phyloP scores from a whole-genome alignment of 148 eudicot genomes.

The Talinum fruticosum region DNA sequence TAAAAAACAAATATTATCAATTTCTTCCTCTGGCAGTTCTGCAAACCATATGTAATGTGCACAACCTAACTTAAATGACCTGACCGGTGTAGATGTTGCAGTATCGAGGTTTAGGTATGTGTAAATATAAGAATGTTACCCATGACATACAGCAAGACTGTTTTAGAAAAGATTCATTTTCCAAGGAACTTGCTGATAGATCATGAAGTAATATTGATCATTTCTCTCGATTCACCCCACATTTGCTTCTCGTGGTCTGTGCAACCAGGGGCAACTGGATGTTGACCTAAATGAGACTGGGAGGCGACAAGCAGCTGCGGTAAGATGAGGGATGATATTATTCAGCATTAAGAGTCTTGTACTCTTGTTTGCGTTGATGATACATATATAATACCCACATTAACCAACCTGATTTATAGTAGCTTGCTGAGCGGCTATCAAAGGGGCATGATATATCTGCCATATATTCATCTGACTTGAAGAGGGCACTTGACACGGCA shows the following conservation, averaged over 20 bases:
- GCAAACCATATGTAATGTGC: neutral
- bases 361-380: slow-evolving; percentile 1
- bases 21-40: too few species aligned
- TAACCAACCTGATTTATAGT: slow-evolving; percentile 10
- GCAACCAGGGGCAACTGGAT: slow-evolving; percentile 71
- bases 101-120: neutral
- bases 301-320: slow-evolving; percentile 70
- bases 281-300: slow-evolving; percentile 73
- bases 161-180: too few species aligned
- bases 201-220: neutral
- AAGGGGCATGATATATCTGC: slow-evolving; percentile 54
- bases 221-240: neutral
- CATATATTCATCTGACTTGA: slow-evolving; percentile 83
- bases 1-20: too few species aligned
- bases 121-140: neutral
- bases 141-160: too few species aligned
- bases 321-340: slow-evolving; percentile 35
- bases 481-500: slow-evolving; percentile 76
- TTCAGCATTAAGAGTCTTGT: neutral
- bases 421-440: slow-evolving; percentile 75
- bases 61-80: neutral
- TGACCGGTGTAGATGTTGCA: neutral
- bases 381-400: slow-evolving; percentile 3
- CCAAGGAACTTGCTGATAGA: neutral
- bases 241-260: slow-evolving; percentile 3